A percentile compares a stretch with the other conserved stretches of the same genome.
Evolutionary conservation across 371 early-diverging fungal species (phyloP).

Genomic region (Vairimorpha necatrix): DNA sequence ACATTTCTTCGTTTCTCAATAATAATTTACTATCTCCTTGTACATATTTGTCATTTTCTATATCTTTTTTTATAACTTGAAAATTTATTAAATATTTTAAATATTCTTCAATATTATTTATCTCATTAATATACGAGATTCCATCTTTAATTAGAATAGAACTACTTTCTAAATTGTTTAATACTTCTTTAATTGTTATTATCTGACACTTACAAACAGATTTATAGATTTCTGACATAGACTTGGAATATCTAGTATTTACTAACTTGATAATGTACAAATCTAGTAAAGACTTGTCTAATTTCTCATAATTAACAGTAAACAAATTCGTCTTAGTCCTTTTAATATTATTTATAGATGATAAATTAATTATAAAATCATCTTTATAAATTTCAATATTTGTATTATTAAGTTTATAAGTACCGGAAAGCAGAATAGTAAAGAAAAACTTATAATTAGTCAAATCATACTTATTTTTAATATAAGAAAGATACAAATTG

Average conservation of each 20-base stretch:
- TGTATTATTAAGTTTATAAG: neutral
- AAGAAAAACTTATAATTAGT: slow-evolving; percentile 12
- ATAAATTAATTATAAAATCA: neutral
- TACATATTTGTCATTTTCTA: slow-evolving; percentile 18
- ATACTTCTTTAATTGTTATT: slow-evolving; percentile 7
- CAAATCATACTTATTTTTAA: slow-evolving; percentile 14
- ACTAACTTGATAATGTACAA: slow-evolving; percentile 4
- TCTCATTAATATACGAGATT: slow-evolving; percentile 24
- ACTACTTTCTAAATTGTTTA: slow-evolving; percentile 24
- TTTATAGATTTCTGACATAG: slow-evolving; percentile 30
- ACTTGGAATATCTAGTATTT: slow-evolving; percentile 15
- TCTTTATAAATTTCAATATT: slow-evolving; percentile 11
- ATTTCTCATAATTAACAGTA: slow-evolving; percentile 34
- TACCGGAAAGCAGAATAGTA: slow-evolving; percentile 29
- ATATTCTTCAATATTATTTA: slow-evolving; percentile 38
- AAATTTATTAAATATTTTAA: slow-evolving; percentile 38
- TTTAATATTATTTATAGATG: neutral
- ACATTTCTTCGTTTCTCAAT: slow-evolving; percentile 9
- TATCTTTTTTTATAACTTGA: slow-evolving; percentile 24
- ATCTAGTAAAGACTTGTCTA: slow-evolving; percentile 23
- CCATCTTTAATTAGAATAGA: slow-evolving; percentile 19
- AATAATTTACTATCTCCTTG: neutral
- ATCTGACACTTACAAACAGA: slow-evolving; percentile 18
- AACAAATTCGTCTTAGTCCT: slow-evolving; percentile 4
- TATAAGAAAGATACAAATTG: slow-evolving; percentile 15